Base-by-base conservation (phyloP, 129 eudicot genomes). In the Glebionis coronaria region DNA sequence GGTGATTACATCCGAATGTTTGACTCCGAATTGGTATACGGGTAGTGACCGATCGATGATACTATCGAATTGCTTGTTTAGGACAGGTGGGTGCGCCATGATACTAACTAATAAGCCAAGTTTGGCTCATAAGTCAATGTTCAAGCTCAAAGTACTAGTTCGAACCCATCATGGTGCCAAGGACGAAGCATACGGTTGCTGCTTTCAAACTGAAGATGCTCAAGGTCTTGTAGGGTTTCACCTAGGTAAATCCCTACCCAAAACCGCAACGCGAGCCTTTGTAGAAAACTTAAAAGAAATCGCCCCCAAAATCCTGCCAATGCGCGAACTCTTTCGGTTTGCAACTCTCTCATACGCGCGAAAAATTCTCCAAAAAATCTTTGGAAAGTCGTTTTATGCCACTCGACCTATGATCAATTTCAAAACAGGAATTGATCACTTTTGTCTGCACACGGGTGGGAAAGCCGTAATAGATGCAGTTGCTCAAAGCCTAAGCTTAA, bases 361-460 rank as follows among this genome's bases (percentile, higher is more conserved):
- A 9, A 88, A 76, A 68, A 38, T 70, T 6, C 55, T 52, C 1
- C 79, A 50, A 68, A 67, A 69, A 23, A 7, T 65, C 6, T 50
- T 60, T 8, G 90, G 83, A 27, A 84, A 61, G 51, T 76, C 73
- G n/a, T 80, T 69, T 1, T 18, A 38, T 3, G 57, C 66, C 3
- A 28, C 52, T 6, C 70, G 88, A 21, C 87, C 98, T 0, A 66
- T 65, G 69, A 89, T 93, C 20, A 61, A 93, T 54, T 88, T 93
- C 77, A 88, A 82, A 56, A 76, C 90, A 3, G 98, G 98, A 4
- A 88, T 93, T 0, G 95, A 93, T 31, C 98, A 93, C 63, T 88
- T 93, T 31, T 93, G 98, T 67, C 65, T 93, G 1, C 98, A 93
- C 62, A 93, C 98, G 0, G 98, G 98, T 2, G 98, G 98, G 19